phyloP scores from a whole-genome alignment of 2,329 filamentous ascomycete genomes.

The Penicillium sp. region DNA sequence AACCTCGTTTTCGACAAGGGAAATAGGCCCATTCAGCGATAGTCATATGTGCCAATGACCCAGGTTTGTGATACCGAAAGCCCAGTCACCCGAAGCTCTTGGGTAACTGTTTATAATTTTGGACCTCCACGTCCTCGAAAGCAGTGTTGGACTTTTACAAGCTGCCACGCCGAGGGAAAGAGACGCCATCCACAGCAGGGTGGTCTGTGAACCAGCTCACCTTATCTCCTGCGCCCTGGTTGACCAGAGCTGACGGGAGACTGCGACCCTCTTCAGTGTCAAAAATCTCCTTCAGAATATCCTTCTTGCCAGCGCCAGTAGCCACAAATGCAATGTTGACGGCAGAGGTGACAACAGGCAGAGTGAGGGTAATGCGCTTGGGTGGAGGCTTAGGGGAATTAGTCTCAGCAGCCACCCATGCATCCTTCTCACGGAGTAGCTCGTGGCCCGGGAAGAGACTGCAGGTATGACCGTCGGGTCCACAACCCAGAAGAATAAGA shows the following conservation, averaged over 20 bases:
- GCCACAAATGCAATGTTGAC: slow-evolving; percentile 86
- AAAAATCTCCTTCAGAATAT: slow-evolving; percentile 87
- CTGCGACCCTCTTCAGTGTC: slow-evolving; percentile 65
- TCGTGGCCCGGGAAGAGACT: slow-evolving; percentile 88
- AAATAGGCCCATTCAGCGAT: too few species aligned
- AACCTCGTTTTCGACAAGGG: too few species aligned
- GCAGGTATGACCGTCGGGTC: slow-evolving; percentile 95
- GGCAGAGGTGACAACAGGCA: slow-evolving; percentile 84
- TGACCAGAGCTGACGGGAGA: slow-evolving; percentile 82
- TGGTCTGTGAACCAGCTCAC: slow-evolving; percentile 94
- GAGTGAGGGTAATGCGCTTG: slow-evolving; percentile 80
- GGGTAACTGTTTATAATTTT: too few species aligned
- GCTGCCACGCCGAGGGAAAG: slow-evolving; percentile 69
- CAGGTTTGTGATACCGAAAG: too few species aligned
- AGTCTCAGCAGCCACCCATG: slow-evolving; percentile 87
- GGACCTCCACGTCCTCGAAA: too few species aligned
- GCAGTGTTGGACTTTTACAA: slow-evolving; percentile 37
- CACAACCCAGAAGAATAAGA: slow-evolving; percentile 84
- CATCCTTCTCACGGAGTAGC: slow-evolving; percentile 75
- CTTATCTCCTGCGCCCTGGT: slow-evolving; percentile 73
- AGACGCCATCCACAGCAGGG: slow-evolving; percentile 76
- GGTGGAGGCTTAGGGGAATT: slow-evolving; percentile 94
- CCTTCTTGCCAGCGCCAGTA: slow-evolving; percentile 83
- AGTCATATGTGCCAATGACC: too few species aligned
- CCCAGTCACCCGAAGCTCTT: too few species aligned